Conservation (phyloP, 73 alveolate species). For the Effrenium voratum region DNA sequence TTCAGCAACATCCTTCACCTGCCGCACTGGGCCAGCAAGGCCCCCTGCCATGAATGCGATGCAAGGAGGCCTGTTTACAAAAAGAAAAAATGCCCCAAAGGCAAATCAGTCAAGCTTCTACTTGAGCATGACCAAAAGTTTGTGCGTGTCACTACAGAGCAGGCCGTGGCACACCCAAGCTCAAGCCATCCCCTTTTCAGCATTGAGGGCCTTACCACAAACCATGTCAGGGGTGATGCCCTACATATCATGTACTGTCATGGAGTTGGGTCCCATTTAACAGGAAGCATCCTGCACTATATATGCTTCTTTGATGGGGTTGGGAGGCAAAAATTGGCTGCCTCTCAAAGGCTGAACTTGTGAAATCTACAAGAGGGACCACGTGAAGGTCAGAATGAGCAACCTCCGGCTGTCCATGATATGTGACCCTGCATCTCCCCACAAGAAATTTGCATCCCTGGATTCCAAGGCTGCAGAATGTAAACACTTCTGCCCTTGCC, state of each 20-base stretch:
- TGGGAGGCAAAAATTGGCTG: background rate
- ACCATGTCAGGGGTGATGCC: too few relatives aligned
- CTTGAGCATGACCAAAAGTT: background rate
- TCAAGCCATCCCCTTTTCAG: too few relatives aligned
- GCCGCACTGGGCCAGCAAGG: conserved; percentile 9
- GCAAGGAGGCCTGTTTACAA: background rate
- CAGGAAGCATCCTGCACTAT: background rate
- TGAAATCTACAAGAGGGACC: background rate
- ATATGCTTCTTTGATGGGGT: background rate
- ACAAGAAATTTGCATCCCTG: background rate
- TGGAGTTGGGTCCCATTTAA: too few relatives aligned
- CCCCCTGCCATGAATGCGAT: conserved; percentile 7
- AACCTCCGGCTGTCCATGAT: conserved; percentile 2
- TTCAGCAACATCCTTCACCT: background rate
- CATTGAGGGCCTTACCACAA: too few relatives aligned
- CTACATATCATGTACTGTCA: too few relatives aligned
- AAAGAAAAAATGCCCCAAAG: background rate
- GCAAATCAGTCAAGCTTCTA: conserved; percentile 1
- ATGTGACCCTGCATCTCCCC: background rate
- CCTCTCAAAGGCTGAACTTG: background rate
- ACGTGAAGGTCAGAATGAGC: background rate
- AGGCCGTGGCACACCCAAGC: too few relatives aligned
- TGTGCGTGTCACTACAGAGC: background rate
- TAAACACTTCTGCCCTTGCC: background rate
- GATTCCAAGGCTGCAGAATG: background rate